Evolutionary conservation across 2,329 filamentous ascomycete species (phyloP).

Genomic region (Aspergillus hiratsukae): DNA sequence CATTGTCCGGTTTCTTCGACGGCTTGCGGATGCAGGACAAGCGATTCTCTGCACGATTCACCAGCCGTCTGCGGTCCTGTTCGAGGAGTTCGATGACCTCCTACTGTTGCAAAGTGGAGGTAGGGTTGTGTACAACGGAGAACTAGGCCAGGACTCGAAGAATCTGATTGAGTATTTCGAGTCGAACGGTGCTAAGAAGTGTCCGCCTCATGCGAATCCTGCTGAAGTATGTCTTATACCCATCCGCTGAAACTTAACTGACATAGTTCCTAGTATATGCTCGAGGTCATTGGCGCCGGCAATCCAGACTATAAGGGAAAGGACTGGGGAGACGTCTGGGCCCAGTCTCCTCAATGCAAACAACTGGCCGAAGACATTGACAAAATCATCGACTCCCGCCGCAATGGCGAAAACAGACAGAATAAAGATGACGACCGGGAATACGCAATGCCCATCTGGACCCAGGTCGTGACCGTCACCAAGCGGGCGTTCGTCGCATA

Average conservation of each 20-base stretch:
- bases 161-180: constrained; percentile 69
- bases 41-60: constrained; percentile 90
- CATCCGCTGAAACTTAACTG: not conserved
- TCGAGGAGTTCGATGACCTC: constrained; percentile 82
- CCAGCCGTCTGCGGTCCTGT: constrained; percentile 79
- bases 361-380: constrained; percentile 49
- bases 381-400: constrained; percentile 47
- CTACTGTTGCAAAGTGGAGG: constrained; percentile 74
- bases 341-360: constrained; percentile 47
- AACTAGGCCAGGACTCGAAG: constrained; percentile 71
- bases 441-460: constrained; percentile 57
- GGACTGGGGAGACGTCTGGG: constrained; percentile 63
- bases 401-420: constrained; percentile 33
- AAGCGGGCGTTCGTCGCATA: constrained; percentile 58
- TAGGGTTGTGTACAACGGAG: constrained; percentile 78
- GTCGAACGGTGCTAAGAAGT: constrained; percentile 57
- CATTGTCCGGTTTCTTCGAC: constrained; percentile 58
- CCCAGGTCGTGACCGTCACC: constrained; percentile 53
- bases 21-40: constrained; percentile 69
- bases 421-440: constrained; percentile 52
- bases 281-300: constrained; percentile 65
- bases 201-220: constrained; percentile 61
- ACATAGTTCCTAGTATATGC: constrained; percentile 63
- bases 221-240: constrained; percentile 49
- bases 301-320: constrained; percentile 57